Base-by-base conservation (phyloP, 345 rosid genomes). In the Citrus maxima region DNA sequence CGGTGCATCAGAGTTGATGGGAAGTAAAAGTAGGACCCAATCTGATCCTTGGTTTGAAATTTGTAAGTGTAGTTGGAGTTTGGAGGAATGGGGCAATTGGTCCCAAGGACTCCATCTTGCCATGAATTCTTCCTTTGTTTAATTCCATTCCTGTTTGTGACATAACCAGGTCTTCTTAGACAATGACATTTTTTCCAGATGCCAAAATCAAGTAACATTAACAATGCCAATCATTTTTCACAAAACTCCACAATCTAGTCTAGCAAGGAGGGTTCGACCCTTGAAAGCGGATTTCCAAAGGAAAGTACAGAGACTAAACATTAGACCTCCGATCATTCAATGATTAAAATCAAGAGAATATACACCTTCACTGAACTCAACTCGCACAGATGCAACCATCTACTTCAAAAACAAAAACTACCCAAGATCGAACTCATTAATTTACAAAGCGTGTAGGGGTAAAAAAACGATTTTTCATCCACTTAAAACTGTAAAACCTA, bases 11-110 rank as follows among this genome's bases (percentile, higher is more conserved):
- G 85, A 24, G 90, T 93, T 70, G 98, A 93, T 65, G 98, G 97
- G 35, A 91, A 95, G 84, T 93, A 95, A n/a, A 72, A 85, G 85
- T 76, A 95, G 66, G 93, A 77, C 6, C 98, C 98, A 73, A 95
- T 95, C 84, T 95, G 98, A 83, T 95, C 98, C 87, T 95, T 95
- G 79, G 93, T 80, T 81, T 95, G 98, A 67, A 95, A 90, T 60
- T 85, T 89, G 84, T 90, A 93, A 27, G 98, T 93, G 86, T 80
- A 95, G 87, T 95, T 93, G 24, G 93, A 77, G 83, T 93, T 92
- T 32, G 96, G 94, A 62, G 84, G 93, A 78, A 95, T 89, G 54
- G 98, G 96, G 79, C 98, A 95, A 76, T 90, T 95, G 73, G 98
- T 95, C 35, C 97, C 98, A 61, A 87, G 37, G 0, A 93, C 96